A percentile compares a stretch with the other conserved stretches of the same genome.
Conservation (phyloP, 768 basidiomycete genomes). For the Auriscalpium vulgare region DNA sequence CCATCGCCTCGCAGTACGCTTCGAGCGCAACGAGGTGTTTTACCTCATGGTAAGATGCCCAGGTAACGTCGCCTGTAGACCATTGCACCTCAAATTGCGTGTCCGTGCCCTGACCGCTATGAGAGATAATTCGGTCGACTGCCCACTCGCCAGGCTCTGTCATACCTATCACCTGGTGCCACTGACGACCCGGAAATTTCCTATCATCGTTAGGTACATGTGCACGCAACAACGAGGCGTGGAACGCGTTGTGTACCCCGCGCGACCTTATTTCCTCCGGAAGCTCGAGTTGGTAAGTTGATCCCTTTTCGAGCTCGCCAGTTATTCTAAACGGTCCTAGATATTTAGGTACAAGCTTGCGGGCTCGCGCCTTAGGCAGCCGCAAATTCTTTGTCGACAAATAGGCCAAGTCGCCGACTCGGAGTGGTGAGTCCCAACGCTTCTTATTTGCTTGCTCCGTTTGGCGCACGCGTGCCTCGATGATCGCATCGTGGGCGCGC, state of each 20-base stretch:
- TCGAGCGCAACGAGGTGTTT: neutral
- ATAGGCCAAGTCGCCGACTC: conserved; percentile 24
- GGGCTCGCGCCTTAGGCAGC: neutral
- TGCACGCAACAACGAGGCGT: neutral
- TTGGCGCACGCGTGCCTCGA: conserved; percentile 24
- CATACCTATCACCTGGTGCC: neutral
- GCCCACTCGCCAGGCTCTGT: neutral
- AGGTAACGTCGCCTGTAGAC: neutral
- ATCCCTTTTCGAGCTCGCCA: neutral
- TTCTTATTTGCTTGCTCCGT: conserved; percentile 24
- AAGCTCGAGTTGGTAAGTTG: neutral
- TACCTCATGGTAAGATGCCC: neutral
- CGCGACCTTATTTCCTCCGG: neutral
- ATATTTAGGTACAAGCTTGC: neutral
- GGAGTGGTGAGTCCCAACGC: neutral
- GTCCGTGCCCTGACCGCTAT: neutral
- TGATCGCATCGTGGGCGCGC: conserved; percentile 30
- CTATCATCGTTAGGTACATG: neutral
- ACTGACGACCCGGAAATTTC: neutral
- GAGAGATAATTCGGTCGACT: neutral
- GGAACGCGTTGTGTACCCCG: neutral
- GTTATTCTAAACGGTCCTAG: neutral
- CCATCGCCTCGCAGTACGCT: neutral
- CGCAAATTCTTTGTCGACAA: conserved; percentile 9
- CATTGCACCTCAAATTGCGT: neutral